A percentile compares a stretch with the other conserved stretches of the same genome.
Conservation (phyloP, 768 basidiomycete species). For the Inosperma sp. region DNA sequence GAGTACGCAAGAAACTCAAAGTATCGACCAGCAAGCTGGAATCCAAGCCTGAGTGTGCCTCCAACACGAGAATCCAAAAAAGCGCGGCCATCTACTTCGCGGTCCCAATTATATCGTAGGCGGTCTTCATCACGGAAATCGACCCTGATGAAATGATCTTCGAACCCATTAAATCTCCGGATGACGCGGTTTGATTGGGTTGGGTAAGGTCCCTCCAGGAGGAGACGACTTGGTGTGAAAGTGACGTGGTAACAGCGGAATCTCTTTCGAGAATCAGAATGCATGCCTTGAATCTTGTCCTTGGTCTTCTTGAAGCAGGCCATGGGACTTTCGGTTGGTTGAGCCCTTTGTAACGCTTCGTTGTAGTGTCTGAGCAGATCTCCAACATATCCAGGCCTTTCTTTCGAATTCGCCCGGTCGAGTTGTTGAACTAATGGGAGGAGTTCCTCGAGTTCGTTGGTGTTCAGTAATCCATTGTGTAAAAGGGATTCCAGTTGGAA, state of each 20-base stretch:
- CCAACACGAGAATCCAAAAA: constrained; percentile 61
- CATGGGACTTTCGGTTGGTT: constrained; percentile 34
- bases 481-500: constrained; percentile 76
- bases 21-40: constrained; percentile 60
- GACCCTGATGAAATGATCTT: constrained; percentile 74
- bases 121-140: constrained; percentile 83
- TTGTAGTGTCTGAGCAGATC: constrained; percentile 53
- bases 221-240: constrained; percentile 69
- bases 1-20: constrained; percentile 87
- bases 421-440: constrained; percentile 41
- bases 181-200: constrained; percentile 80
- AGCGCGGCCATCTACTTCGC: constrained; percentile 52
- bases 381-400: constrained; percentile 31
- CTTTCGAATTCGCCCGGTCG: constrained; percentile 24
- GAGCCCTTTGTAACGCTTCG: constrained; percentile 42
- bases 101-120: constrained; percentile 67
- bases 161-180: constrained; percentile 54
- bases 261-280: constrained; percentile 26
- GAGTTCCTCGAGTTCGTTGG: constrained; percentile 49
- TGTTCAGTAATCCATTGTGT: constrained; percentile 57
- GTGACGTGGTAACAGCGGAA: constrained; percentile 74
- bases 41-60: constrained; percentile 53
- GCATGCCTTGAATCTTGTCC: constrained; percentile 24
- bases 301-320: constrained; percentile 42
- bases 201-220: constrained; percentile 72